Conservation (phyloP, 75 land plant species). For the Sequoia sempervirens region DNA sequence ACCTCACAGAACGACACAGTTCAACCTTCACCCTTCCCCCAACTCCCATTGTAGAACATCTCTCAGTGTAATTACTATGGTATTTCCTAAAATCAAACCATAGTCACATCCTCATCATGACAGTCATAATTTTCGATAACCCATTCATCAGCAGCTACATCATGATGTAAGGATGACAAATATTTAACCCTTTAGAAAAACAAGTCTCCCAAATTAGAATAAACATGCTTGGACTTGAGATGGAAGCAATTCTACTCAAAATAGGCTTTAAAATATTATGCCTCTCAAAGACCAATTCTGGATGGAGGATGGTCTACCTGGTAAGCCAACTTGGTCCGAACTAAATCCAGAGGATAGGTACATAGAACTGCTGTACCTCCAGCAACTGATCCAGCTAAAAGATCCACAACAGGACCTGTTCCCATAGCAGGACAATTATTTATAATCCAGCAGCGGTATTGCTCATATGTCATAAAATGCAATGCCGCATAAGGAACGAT, state of each 20-base stretch:
- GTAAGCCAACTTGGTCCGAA: conserved; percentile 48
- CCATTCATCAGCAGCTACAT: neutral
- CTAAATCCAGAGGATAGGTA: conserved; percentile 92
- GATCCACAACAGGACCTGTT: conserved; percentile 84
- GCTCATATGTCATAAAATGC: conserved; percentile 93
- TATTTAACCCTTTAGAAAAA: neutral
- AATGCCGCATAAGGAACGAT: conserved; percentile 98
- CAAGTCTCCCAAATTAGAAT: neutral
- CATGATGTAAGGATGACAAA: neutral
- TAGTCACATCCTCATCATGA: neutral
- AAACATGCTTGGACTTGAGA: neutral
- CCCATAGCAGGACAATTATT: conserved; percentile 50
- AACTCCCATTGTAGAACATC: too few species aligned
- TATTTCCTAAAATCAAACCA: neutral
- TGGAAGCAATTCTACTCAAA: neutral
- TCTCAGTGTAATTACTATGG: neutral
- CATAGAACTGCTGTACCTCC: conserved; percentile 97
- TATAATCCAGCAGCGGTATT: conserved; percentile 78
- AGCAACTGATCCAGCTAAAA: conserved; percentile 92
- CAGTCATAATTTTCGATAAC: neutral
- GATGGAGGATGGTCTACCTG: conserved; percentile 22
- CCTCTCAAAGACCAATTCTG: neutral
- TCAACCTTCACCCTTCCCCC: too few species aligned
- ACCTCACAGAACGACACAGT: too few species aligned
- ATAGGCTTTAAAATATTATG: neutral